Evolutionary conservation across 345 rosid species (phyloP).

Genomic region (Erodium maritimum): DNA sequence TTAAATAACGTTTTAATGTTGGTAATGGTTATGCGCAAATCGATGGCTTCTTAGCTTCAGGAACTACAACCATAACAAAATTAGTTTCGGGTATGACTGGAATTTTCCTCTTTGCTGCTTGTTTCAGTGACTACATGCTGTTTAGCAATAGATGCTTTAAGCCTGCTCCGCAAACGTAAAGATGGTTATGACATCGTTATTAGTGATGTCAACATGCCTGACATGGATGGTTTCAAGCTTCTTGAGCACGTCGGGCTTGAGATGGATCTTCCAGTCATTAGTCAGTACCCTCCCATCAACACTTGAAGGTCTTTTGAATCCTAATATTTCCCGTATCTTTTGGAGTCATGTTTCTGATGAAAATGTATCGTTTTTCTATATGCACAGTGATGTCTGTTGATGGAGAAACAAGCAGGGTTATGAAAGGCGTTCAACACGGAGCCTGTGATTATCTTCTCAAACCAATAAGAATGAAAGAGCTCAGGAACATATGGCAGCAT

Average conservation of each 20-base stretch:
- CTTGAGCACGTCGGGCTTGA: constrained; percentile 93
- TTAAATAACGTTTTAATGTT: too few relatives aligned
- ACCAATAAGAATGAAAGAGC: constrained; percentile 94
- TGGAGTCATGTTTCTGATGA: constrained; percentile 16
- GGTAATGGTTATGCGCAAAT: too few relatives aligned
- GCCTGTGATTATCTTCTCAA: constrained; percentile 95
- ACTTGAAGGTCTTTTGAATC: constrained; percentile 11
- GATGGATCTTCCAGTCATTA: constrained; percentile 92
- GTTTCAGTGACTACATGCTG: constrained; percentile 72
- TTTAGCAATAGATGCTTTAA: constrained; percentile 79
- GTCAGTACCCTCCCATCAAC: constrained; percentile 40
- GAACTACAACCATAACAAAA: too few relatives aligned
- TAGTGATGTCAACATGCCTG: constrained; percentile 99
- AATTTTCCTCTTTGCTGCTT: constrained; percentile 2
- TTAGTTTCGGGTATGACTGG: constrained; percentile 1
- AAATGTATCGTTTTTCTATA: constrained; percentile 4
- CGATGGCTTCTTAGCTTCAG: too few relatives aligned
- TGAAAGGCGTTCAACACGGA: constrained; percentile 94
- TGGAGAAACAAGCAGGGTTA: constrained; percentile 82
- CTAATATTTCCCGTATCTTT: background rate
- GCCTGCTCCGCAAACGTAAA: constrained; percentile 67
- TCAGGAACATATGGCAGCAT: constrained; percentile 97
- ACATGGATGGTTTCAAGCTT: constrained; percentile 97
- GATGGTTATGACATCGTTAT: constrained; percentile 85
- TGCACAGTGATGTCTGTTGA: constrained; percentile 92